A percentile compares a stretch with the other conserved stretches of the same genome.
These are phyloP conservation scores for Forsythia viridissima DNA, from an alignment of 257 asterid species.

Conservation along the genomic window DNA sequence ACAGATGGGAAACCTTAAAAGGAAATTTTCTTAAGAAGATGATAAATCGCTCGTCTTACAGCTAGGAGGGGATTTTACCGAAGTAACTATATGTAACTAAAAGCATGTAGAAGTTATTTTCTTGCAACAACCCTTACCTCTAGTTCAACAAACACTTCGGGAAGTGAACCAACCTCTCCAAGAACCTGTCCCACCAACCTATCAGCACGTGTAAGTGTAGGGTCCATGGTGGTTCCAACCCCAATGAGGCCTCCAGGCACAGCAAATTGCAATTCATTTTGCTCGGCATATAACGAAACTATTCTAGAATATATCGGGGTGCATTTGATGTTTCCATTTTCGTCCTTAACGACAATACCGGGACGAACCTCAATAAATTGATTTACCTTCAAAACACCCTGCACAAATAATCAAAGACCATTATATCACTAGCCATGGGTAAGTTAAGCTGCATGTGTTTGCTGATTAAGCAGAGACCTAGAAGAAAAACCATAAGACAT, in stretches of 20 bases:
- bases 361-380: constrained; percentile 97
- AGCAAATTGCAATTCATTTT: constrained; percentile 91
- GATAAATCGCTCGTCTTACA: not conserved
- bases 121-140: constrained; percentile 55
- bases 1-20: not conserved
- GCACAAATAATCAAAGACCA: constrained; percentile 31
- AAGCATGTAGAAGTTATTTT: not conserved
- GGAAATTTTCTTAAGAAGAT: not conserved
- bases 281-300: constrained; percentile 89
- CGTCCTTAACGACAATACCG: constrained; percentile 94
- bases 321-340: constrained; percentile 78
- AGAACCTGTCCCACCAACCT: constrained; percentile 98
- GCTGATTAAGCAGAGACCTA: not conserved
- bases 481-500: not conserved
- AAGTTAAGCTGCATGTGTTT: constrained; percentile 9
- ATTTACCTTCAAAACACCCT: constrained; percentile 95
- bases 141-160: constrained; percentile 81
- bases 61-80: not conserved
- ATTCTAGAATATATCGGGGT: constrained; percentile 95
- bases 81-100: not conserved
- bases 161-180: constrained; percentile 97
- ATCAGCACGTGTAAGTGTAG: constrained; percentile 98
- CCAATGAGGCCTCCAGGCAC: constrained; percentile 99
- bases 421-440: not conserved
- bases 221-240: constrained; percentile 98